These are phyloP conservation scores for Geotrichum citri-aurantii DNA, from an alignment of 1,139 yeast genomes.

Conservation along the genomic window DNA sequence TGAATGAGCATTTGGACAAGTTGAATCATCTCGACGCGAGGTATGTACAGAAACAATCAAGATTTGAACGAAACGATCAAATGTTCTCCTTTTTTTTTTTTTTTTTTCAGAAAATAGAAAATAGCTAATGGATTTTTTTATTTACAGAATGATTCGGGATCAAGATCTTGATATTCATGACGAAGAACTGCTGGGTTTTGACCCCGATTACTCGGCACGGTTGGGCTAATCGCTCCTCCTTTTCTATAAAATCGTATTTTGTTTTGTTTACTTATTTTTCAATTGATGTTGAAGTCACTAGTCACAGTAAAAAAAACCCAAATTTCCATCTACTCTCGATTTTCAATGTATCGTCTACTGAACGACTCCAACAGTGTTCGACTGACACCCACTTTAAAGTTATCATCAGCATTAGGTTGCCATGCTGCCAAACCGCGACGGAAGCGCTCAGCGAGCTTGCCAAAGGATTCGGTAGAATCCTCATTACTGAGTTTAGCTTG, in stretches of 20 bases:
- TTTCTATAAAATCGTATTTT: too few relatives aligned
- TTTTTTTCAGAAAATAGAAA: background rate
- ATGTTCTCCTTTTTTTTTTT: too few relatives aligned
- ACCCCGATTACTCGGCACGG: constrained; percentile 22
- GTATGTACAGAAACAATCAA: constrained; percentile 21
- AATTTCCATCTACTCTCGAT: background rate
- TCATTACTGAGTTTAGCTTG: background rate
- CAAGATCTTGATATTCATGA: constrained; percentile 27
- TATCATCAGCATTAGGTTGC: background rate
- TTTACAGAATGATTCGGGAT: constrained; percentile 34
- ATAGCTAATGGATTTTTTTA: background rate
- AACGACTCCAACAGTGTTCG: background rate
- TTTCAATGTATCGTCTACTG: background rate
- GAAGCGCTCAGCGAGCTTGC: background rate
- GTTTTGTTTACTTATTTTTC: background rate
- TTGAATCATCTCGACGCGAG: constrained; percentile 26
- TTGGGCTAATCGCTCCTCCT: constrained; percentile 20
- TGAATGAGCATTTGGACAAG: constrained; percentile 12
- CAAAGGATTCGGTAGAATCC: background rate
- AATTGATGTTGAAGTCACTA: too few relatives aligned
- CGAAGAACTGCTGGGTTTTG: constrained; percentile 33
- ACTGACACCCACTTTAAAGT: background rate
- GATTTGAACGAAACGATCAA: too few relatives aligned
- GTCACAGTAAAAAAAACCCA: too few relatives aligned
- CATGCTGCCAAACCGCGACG: background rate